phyloP scores from a whole-genome alignment of 345 rosid species.

The Dovyalis caffra region DNA sequence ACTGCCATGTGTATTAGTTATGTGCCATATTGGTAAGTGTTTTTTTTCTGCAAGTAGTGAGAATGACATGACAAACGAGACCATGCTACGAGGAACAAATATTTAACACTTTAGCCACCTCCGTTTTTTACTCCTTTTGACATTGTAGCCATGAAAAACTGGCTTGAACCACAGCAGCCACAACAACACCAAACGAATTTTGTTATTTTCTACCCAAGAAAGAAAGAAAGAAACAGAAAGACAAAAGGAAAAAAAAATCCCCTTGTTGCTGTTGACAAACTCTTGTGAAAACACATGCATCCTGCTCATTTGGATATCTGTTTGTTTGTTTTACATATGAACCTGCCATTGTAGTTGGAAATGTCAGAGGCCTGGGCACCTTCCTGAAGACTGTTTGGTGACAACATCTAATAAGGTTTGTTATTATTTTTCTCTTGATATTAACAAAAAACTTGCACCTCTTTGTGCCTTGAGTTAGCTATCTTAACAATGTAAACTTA shows the following conservation, averaged over 20 bases:
- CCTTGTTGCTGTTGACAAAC: not conserved
- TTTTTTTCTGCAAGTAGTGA: not conserved
- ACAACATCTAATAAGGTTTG: slow-evolving; percentile 38
- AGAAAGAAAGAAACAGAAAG: not conserved
- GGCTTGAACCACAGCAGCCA: too few relatives aligned
- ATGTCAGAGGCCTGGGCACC: slow-evolving; percentile 73
- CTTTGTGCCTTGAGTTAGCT: not conserved
- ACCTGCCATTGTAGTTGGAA: slow-evolving; percentile 44
- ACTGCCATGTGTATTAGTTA: not conserved
- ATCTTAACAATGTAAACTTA: not conserved
- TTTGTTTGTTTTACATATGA: not conserved
- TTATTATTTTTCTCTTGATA: slow-evolving; percentile 3
- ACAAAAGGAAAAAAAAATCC: too few relatives aligned
- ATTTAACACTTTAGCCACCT: not conserved
- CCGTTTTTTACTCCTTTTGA: not conserved
- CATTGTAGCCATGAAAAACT: too few relatives aligned
- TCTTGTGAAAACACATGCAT: not conserved
- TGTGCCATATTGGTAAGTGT: slow-evolving; percentile 2
- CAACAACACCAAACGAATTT: too few relatives aligned
- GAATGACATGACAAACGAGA: not conserved
- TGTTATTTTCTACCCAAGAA: not conserved
- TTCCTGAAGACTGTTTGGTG: slow-evolving; percentile 63
- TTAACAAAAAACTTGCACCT: not conserved
- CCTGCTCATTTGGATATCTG: not conserved
- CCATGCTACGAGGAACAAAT: not conserved